Evolutionary conservation across 2,329 filamentous ascomycete genomes (phyloP), one percentile per base, ranked within the genome.

Genomic region (Aspergillus sojae): DNA sequence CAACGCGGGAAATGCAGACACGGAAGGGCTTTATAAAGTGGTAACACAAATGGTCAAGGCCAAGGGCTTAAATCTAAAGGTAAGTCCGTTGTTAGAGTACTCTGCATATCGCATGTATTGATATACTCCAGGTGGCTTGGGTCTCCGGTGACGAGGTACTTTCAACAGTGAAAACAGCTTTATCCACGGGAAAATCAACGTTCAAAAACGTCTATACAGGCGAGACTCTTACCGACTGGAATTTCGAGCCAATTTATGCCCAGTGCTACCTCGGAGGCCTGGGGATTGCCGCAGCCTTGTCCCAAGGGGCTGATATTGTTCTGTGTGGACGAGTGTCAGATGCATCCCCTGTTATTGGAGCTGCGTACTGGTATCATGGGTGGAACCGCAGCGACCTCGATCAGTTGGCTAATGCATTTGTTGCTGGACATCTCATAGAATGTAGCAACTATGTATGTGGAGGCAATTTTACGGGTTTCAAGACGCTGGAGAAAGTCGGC

Each of bases 81-180:
- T 70, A 12, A 16, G 50, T 43, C 48, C 12, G 3, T 41, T 43
- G 10, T 10, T 3, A 43, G 11, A 26, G 19, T 16, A 36, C 10
- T 30, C 26, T 55, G 7, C 11, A 45, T 11, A 16, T 21, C 12
- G 14, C 58, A 53, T n/a, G 53, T 62, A 23, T 54, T 67, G 43
- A 65, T 32, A 12, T 9, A 5, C 16, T 58, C n/a, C 57, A 80
- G 65, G 77, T 84, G 3, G 82, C 82, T 11, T 84, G 80, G 77
- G 75, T 84, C 23, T 80, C 78, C 43, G 82, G 82, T 2, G 82
- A 84, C 64, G 79, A 82, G 64, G 77, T 81, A 6, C 67, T 80
- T 5, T 70, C 74, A 3, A 71, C 72, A 1, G 68, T 80, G 39
- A 71, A 76, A 58, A 59, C 69, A 5, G 69, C 70, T 1, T 63